phyloP scores from a whole-genome alignment of 2,329 filamentous ascomycete species.

The Orbilia brochopaga region DNA sequence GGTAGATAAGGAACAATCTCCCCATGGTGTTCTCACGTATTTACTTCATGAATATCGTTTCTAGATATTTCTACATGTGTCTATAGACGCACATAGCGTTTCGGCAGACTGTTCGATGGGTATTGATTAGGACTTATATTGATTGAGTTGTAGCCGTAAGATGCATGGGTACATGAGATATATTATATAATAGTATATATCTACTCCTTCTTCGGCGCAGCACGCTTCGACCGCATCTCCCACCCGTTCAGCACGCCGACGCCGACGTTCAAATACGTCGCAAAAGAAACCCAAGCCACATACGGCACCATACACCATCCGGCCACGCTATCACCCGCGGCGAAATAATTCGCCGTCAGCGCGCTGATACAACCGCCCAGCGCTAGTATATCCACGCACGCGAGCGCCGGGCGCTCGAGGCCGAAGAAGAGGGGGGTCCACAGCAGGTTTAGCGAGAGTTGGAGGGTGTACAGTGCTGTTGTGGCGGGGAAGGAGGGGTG shows the following conservation, averaged over 20 bases:
- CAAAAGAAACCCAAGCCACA: conserved; percentile 83
- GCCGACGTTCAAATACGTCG: conserved; percentile 79
- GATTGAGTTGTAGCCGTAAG: too few relatives aligned
- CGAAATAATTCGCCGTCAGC: conserved; percentile 75
- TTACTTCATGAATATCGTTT: background rate
- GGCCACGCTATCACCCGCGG: conserved; percentile 70
- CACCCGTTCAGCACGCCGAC: conserved; percentile 73
- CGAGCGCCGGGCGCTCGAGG: conserved; percentile 73
- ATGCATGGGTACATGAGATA: too few relatives aligned
- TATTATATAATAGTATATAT: too few relatives aligned
- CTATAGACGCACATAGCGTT: background rate
- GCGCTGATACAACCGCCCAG: conserved; percentile 75
- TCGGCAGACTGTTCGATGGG: too few relatives aligned
- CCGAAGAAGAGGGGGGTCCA: conserved; percentile 96
- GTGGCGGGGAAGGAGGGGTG: conserved; percentile 69
- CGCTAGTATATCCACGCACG: conserved; percentile 75
- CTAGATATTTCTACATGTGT: background rate
- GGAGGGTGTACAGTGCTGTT: conserved; percentile 81
- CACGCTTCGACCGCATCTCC: conserved; percentile 61
- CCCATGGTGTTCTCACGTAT: conserved; percentile 5
- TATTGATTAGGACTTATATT: too few relatives aligned
- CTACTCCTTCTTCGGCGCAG: conserved; percentile 52
- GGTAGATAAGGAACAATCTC: conserved; percentile 43
- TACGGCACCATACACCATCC: conserved; percentile 81
- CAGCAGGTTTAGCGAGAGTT: conserved; percentile 80